phyloP scores from a whole-genome alignment of 768 basidiomycete species.

The Termitomyces sp. region DNA sequence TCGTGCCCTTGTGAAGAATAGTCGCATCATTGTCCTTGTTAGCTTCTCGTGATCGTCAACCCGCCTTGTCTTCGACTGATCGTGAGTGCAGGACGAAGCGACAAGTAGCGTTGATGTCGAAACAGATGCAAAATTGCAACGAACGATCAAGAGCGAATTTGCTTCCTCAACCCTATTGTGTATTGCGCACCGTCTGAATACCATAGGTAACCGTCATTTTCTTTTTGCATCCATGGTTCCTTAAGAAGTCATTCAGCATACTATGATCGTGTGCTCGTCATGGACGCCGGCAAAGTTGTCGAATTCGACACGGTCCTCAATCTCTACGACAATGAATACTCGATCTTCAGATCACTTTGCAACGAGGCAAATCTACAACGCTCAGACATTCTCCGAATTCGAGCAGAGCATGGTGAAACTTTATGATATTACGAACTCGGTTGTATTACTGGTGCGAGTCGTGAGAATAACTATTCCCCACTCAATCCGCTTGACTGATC shows the following conservation, averaged over 20 bases:
- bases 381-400: conserved; percentile 51
- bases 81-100: conserved; percentile 47
- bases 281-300: conserved; percentile 63
- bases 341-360: conserved; percentile 68
- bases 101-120: conserved; percentile 59
- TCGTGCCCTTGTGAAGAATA: conserved; percentile 58
- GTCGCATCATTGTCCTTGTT: conserved; percentile 52
- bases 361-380: conserved; percentile 55
- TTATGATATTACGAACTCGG: not conserved
- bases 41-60: conserved; percentile 9
- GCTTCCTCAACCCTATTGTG: conserved; percentile 46
- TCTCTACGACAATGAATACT: conserved; percentile 54
- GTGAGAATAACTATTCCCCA: too few relatives aligned
- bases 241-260: conserved; percentile 31
- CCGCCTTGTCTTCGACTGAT: not conserved
- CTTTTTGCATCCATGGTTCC: not conserved
- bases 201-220: conserved; percentile 35
- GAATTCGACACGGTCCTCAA: conserved; percentile 73
- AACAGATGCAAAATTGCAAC: conserved; percentile 56
- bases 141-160: conserved; percentile 61
- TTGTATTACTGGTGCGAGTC: too few relatives aligned
- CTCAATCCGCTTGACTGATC: not conserved
- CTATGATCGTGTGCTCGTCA: conserved; percentile 67
- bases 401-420: conserved; percentile 22
- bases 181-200: conserved; percentile 55